Conservation (phyloP, 768 basidiomycete genomes). For the Kwoniella sp. region DNA sequence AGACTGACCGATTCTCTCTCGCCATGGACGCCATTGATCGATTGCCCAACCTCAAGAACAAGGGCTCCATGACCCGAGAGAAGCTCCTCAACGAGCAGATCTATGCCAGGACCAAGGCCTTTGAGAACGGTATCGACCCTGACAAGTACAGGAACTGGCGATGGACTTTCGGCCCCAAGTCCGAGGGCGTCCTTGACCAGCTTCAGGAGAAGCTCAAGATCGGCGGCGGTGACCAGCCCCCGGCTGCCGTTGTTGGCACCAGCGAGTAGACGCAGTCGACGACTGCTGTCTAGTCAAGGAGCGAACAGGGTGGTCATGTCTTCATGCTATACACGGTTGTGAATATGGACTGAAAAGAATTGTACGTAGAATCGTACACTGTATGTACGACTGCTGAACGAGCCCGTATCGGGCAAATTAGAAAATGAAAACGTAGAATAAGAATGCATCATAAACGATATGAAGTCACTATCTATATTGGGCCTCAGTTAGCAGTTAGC, state of each 20-base stretch:
- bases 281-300: no score
- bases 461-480: background rate
- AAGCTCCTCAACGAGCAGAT: conserved; percentile 46
- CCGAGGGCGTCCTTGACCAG: conserved; percentile 17
- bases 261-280: conserved; percentile 32
- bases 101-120: conserved; percentile 41
- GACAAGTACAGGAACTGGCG: conserved; percentile 38
- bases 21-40: conserved; percentile 53
- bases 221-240: conserved; percentile 17
- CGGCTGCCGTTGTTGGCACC: conserved; percentile 36
- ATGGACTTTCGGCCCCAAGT: conserved; percentile 37
- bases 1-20: conserved; percentile 41
- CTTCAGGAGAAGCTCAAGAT: conserved; percentile 21
- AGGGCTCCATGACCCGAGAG: conserved; percentile 41
- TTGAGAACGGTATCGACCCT: conserved; percentile 49
- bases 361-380: background rate
- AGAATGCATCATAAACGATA: background rate
- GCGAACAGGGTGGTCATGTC: no score
- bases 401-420: background rate
- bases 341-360: no score
- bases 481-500: no score
- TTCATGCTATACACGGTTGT: no score
- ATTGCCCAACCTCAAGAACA: conserved; percentile 39
- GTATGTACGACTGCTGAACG: background rate
- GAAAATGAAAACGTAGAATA: background rate